A percentile compares a stretch with the other conserved stretches of the same genome.
Evolutionary conservation across 2,329 filamentous ascomycete species (phyloP).

Genomic region (Pseudodiploospora longispora): DNA sequence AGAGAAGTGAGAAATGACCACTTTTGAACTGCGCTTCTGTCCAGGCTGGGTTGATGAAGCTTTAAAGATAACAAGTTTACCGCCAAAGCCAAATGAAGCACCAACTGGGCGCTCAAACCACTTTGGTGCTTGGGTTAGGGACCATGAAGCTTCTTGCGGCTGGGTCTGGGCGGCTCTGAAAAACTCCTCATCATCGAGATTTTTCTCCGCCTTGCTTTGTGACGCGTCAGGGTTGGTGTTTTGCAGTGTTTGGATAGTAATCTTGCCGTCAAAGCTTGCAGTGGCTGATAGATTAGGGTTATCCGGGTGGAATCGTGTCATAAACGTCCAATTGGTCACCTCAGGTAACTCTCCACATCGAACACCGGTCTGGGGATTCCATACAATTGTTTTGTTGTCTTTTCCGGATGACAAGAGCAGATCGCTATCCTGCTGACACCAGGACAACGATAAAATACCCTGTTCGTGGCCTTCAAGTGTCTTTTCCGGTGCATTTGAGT

Average conservation of each 20-base stretch:
- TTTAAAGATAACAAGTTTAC: constrained; percentile 75
- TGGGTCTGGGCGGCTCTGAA: constrained; percentile 90
- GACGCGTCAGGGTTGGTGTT: constrained; percentile 78
- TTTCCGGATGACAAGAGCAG: constrained; percentile 90
- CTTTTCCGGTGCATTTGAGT: constrained; percentile 89
- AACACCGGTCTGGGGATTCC: constrained; percentile 91
- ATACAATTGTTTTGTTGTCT: constrained; percentile 89
- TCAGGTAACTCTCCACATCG: constrained; percentile 88
- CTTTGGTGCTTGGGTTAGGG: constrained; percentile 73
- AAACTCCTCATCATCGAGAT: constrained; percentile 87
- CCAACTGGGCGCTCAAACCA: constrained; percentile 84
- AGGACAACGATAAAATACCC: constrained; percentile 86
- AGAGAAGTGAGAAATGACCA: constrained; percentile 81
- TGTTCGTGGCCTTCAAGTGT: constrained; percentile 88
- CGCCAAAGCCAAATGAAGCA: constrained; percentile 90
- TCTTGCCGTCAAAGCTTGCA: constrained; percentile 95
- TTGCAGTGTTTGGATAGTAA: constrained; percentile 86
- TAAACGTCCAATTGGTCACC: constrained; percentile 99
- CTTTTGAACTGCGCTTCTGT: constrained; percentile 62
- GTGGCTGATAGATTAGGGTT: constrained; percentile 91
- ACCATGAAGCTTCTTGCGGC: constrained; percentile 84
- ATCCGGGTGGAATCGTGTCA: constrained; percentile 86
- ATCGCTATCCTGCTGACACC: constrained; percentile 87
- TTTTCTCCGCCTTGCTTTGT: constrained; percentile 57
- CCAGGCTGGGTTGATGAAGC: constrained; percentile 49